Evolutionary conservation across 2,329 filamentous ascomycete species (phyloP), one percentile per base, ranked within the genome.

Genomic region (Gliomastix tumulicola): DNA sequence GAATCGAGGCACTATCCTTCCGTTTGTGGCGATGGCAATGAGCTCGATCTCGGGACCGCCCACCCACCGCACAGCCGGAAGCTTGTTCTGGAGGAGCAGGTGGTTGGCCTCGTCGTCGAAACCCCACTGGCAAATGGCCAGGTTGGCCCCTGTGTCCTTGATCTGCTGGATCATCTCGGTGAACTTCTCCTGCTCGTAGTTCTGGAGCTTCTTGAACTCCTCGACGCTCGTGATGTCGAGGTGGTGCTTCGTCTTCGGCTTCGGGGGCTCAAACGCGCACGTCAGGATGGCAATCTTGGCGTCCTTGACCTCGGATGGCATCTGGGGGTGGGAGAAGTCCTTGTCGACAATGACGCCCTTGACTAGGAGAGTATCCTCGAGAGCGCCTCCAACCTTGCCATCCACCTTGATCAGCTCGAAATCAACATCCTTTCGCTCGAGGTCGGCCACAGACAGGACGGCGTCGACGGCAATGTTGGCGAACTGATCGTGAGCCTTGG

Each of bases 181-280:
- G 58, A 98, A 98, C 68, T 97, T 98, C 58, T 87, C 84, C 52
- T 82, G 82, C 67, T 98, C 92, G 68, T 98, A 98, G 50, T 75
- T 86, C 59, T 98, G 92, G 47, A 98, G 69, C 67, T 94, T 92
- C 74, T 94, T 96, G 74, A 95, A 98, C 68, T 98, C 92, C 50
- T 97, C 90, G 7, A 98, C 90, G 30, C 82, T 86, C 39, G 88
- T 92, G 57, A 98, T 98, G 56, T 98, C 92, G 43, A 98, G 78
- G 73, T 96, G 94, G 68, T 98, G 92, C 78, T 98, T 98, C 33
- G 92, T 98, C 79, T 98, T 98, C 49, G 92, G 92, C 76, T 98
- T 98, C 35, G 92, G 92, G 21, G 92, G 92, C 69, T 98, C 92
- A 58, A 98, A 98, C 5, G 92, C 88, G 62, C 92, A 98, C 35